Conservation (phyloP, 164 flowering plant species). For the Warburgia ugandensis region DNA sequence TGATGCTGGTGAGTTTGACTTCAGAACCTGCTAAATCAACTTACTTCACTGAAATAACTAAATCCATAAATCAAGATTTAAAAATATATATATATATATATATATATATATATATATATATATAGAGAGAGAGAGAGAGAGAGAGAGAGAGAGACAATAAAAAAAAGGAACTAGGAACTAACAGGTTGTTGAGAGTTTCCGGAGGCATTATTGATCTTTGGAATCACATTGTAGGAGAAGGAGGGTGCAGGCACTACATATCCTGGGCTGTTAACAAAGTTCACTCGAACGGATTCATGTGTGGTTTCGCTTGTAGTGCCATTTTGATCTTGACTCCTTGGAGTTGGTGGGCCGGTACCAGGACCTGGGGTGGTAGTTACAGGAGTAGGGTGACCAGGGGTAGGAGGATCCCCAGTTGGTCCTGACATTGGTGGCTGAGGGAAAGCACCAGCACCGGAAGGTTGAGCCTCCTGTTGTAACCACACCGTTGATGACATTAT, state of each 20-base stretch:
- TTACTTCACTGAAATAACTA: neutral
- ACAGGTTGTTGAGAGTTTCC: conserved; percentile 27
- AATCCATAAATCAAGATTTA: neutral
- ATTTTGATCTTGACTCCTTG: conserved; percentile 15
- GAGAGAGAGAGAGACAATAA: no score
- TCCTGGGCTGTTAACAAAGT: conserved; percentile 17
- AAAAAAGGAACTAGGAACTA: conserved; percentile 10
- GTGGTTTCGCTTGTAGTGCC: conserved; percentile 10
- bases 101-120: no score
- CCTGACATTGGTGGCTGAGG: no score
- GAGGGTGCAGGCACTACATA: conserved; percentile 22
- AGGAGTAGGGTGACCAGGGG: conserved; percentile 15
- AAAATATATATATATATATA: no score
- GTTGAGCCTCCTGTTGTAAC: no score
- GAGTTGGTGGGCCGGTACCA: conserved; percentile 9
- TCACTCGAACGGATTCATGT: conserved; percentile 20
- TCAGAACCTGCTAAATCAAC: conserved; percentile 12
- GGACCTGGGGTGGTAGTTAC: conserved; percentile 14
- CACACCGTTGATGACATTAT: no score
- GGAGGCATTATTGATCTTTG: conserved; percentile 11
- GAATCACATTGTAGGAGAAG: conserved; percentile 23
- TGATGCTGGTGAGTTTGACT: conserved; percentile 11
- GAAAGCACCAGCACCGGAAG: no score
- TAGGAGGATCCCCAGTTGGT: no score
- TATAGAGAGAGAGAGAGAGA: no score